A percentile compares a stretch with the other conserved stretches of the same genome.
Evolutionary conservation across 2,329 filamentous ascomycete species (phyloP).

Genomic region (Pezicula carpinea): DNA sequence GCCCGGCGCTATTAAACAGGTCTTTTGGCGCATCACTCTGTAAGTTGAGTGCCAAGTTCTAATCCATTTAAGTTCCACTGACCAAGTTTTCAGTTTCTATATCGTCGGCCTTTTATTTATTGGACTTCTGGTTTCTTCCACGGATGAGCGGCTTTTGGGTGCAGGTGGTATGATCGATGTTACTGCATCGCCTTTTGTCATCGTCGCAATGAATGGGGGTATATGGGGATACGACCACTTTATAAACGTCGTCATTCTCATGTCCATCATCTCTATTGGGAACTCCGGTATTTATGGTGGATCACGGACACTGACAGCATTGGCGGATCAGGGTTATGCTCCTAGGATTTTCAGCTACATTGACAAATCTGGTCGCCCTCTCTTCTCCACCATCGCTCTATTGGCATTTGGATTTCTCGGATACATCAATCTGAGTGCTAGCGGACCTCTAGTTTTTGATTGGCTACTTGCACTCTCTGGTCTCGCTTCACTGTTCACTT

Average conservation of each 20-base stretch:
- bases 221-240: slow-evolving; percentile 78
- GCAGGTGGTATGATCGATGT: slow-evolving; percentile 53
- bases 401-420: slow-evolving; percentile 54
- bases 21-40: slow-evolving; percentile 88
- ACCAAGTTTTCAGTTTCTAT: slow-evolving; percentile 55
- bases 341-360: slow-evolving; percentile 74
- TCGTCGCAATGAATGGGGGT: slow-evolving; percentile 80
- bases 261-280: slow-evolving; percentile 84
- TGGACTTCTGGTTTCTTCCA: slow-evolving; percentile 75
- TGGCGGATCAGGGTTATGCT: slow-evolving; percentile 82
- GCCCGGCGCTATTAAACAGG: slow-evolving; percentile 84
- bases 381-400: slow-evolving; percentile 48
- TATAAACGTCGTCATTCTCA: slow-evolving; percentile 91
- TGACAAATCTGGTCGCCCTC: slow-evolving; percentile 73
- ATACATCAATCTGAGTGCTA: slow-evolving; percentile 46
- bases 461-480: slow-evolving; percentile 70
- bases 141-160: slow-evolving; percentile 58
- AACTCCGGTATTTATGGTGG: slow-evolving; percentile 91
- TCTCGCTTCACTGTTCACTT: slow-evolving; percentile 70
- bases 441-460: slow-evolving; percentile 46
- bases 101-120: slow-evolving; percentile 77
- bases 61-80: background rate
- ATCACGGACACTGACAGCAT: slow-evolving; percentile 81
- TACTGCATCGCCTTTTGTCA: slow-evolving; percentile 84
- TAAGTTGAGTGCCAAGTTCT: slow-evolving; percentile 3